These are phyloP conservation scores for Eutypa lata DNA, from an alignment of 2,329 filamentous ascomycete species.

Conservation along the genomic window DNA sequence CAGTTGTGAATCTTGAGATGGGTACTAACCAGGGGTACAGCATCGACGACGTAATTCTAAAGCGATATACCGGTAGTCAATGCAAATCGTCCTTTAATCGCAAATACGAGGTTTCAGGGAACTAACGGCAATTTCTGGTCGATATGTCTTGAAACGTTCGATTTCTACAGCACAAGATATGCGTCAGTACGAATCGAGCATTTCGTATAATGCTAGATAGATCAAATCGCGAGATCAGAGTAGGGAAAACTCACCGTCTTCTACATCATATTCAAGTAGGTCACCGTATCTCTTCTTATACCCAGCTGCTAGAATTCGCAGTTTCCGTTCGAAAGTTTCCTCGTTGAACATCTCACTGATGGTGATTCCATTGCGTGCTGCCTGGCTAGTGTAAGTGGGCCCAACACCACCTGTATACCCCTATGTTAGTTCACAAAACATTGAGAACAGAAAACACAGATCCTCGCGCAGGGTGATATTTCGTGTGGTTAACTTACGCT, in stretches of 20 bases:
- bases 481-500: slow-evolving; percentile 6
- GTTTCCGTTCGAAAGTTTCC: slow-evolving; percentile 62
- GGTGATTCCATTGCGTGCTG: slow-evolving; percentile 62
- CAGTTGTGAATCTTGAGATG: slow-evolving; percentile 52
- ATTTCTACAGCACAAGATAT: slow-evolving; percentile 50
- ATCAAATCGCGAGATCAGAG: slow-evolving; percentile 36
- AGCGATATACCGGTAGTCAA: background rate
- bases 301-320: slow-evolving; percentile 58
- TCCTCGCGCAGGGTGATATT: background rate
- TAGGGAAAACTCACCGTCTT: slow-evolving; percentile 49
- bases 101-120: background rate
- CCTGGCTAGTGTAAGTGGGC: slow-evolving; percentile 50
- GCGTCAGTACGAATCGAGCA: slow-evolving; percentile 60
- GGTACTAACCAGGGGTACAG: slow-evolving; percentile 57
- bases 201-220: slow-evolving; percentile 47
- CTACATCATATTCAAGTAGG: slow-evolving; percentile 61
- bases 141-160: slow-evolving; percentile 51
- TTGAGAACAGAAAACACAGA: background rate
- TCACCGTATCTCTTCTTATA: slow-evolving; percentile 57
- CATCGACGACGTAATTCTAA: slow-evolving; percentile 61
- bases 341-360: slow-evolving; percentile 67
- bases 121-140: slow-evolving; percentile 43
- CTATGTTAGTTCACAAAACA: background rate
- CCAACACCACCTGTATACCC: slow-evolving; percentile 34
- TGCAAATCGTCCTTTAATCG: slow-evolving; percentile 40